phyloP scores from a whole-genome alignment of 2,329 filamentous ascomycete species.

The Chaetothyriales sp. region DNA sequence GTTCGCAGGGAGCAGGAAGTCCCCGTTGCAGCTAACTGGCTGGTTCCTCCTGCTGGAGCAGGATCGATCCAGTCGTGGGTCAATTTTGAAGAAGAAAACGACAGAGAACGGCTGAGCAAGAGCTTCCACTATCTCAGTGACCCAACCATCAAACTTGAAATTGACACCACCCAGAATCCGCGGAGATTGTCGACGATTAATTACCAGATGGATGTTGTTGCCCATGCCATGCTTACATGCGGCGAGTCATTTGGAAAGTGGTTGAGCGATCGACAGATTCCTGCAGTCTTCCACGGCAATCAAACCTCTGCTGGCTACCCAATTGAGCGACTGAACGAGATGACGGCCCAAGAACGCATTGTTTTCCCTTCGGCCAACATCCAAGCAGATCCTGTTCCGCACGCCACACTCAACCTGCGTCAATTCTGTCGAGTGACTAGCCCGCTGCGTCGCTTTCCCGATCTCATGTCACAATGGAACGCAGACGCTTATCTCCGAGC shows the following conservation, averaged over 20 bases:
- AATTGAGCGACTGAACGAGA: slow-evolving; percentile 26
- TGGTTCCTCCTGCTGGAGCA: background rate
- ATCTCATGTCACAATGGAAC: slow-evolving; percentile 51
- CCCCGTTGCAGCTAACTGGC: background rate
- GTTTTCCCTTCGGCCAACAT: slow-evolving; percentile 22
- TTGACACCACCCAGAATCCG: background rate
- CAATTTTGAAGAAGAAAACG: slow-evolving; percentile 13
- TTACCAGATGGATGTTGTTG: slow-evolving; percentile 4
- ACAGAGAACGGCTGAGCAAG: slow-evolving; percentile 19
- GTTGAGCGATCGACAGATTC: slow-evolving; percentile 39
- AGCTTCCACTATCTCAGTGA: slow-evolving; percentile 28
- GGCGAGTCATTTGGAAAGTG: slow-evolving; percentile 38
- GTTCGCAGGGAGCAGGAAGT: background rate
- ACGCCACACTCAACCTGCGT: slow-evolving; percentile 38
- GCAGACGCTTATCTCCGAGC: slow-evolving; percentile 48
- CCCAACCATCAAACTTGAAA: slow-evolving; percentile 27
- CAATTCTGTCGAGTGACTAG: slow-evolving; percentile 47
- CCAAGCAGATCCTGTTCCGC: slow-evolving; percentile 33
- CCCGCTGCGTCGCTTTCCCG: slow-evolving; percentile 46
- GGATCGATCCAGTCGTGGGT: background rate
- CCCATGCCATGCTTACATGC: slow-evolving; percentile 44
- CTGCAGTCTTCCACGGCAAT: slow-evolving; percentile 36
- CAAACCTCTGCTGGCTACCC: slow-evolving; percentile 21
- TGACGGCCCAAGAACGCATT: slow-evolving; percentile 20
- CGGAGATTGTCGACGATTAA: background rate